Percentiles rank a stretch among this genome's conserved stretches.
phyloP scores from a whole-genome alignment of 345 rosid genomes.

The Ricinus communis region DNA sequence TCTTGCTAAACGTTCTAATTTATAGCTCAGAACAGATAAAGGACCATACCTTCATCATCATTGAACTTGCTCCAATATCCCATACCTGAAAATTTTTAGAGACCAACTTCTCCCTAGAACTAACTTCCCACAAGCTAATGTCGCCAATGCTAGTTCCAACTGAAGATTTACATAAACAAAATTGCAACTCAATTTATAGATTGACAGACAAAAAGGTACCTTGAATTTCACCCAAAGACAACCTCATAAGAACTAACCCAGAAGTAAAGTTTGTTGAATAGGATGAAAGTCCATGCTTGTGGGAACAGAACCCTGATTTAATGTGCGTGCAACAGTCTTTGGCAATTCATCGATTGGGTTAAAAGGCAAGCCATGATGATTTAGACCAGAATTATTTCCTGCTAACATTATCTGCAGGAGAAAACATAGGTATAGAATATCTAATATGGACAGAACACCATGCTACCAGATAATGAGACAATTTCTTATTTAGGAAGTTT shows the following conservation, averaged over 20 bases:
- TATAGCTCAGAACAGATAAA: not conserved
- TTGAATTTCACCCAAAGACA: not conserved
- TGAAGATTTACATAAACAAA: slow-evolving; percentile 16
- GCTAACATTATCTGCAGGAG: slow-evolving; percentile 24
- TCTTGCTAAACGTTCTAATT: not conserved
- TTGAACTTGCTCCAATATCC: slow-evolving; percentile 36
- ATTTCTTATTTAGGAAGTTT: not conserved
- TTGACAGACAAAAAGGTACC: not conserved
- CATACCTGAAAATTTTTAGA: slow-evolving; percentile 37
- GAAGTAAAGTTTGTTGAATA: slow-evolving; percentile 37
- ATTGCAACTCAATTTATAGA: slow-evolving; percentile 9
- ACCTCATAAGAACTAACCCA: slow-evolving; percentile 34
- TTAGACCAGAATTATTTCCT: slow-evolving; percentile 27
- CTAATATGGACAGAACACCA: not conserved
- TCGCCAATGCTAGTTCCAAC: slow-evolving; percentile 45
- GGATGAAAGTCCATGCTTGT: slow-evolving; percentile 56
- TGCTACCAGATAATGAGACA: not conserved
- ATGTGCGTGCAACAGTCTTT: slow-evolving; percentile 29
- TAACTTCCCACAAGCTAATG: slow-evolving; percentile 41
- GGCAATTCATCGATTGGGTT: slow-evolving; percentile 33
- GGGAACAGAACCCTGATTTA: slow-evolving; percentile 34
- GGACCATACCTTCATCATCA: slow-evolving; percentile 36
- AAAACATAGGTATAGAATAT: not conserved
- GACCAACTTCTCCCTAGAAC: slow-evolving; percentile 33
- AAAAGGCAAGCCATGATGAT: slow-evolving; percentile 8